phyloP scores from a whole-genome alignment of 2,329 filamentous ascomycete species.

The Phaeoacremonium minimum region DNA sequence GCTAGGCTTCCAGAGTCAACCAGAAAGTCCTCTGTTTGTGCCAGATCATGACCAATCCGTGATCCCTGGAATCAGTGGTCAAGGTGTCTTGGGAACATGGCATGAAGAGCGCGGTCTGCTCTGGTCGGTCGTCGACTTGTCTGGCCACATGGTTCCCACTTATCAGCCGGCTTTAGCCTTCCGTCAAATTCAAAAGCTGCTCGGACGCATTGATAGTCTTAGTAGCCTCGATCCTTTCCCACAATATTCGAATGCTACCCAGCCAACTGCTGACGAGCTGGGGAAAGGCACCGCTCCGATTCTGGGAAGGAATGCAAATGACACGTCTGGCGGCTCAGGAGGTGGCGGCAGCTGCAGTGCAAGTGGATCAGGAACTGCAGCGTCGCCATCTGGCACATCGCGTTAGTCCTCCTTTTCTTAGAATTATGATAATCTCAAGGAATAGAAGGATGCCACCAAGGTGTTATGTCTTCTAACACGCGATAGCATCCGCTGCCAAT shows the following conservation, averaged over 20 bases:
- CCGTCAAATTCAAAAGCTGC: constrained; percentile 7
- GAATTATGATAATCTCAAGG: no score
- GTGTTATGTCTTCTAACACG: no score
- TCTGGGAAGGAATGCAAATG: background rate
- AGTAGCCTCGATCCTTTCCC: constrained; percentile 6
- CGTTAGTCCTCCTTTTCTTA: no score
- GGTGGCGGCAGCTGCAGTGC: background rate
- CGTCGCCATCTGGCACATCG: no score
- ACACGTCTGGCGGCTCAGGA: no score
- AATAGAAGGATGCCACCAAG: no score
- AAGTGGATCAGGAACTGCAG: no score
- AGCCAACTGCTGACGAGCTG: constrained; percentile 5
- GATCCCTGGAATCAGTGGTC: constrained; percentile 4
- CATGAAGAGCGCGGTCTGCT: constrained; percentile 10
- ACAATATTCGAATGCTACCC: constrained; percentile 3
- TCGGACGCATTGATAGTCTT: constrained; percentile 5
- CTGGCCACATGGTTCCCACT: constrained; percentile 8
- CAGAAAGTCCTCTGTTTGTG: constrained; percentile 9
- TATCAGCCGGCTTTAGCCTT: constrained; percentile 9
- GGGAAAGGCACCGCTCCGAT: constrained; percentile 6
- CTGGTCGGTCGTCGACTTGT: constrained; percentile 6
- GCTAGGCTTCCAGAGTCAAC: constrained; percentile 56
- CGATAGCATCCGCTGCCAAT: no score
- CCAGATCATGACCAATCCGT: constrained; percentile 5
- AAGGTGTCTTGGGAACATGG: constrained; percentile 10